Evolutionary conservation across 2,329 filamentous ascomycete species (phyloP).

Genomic region (Colletotrichum euphorbiae): DNA sequence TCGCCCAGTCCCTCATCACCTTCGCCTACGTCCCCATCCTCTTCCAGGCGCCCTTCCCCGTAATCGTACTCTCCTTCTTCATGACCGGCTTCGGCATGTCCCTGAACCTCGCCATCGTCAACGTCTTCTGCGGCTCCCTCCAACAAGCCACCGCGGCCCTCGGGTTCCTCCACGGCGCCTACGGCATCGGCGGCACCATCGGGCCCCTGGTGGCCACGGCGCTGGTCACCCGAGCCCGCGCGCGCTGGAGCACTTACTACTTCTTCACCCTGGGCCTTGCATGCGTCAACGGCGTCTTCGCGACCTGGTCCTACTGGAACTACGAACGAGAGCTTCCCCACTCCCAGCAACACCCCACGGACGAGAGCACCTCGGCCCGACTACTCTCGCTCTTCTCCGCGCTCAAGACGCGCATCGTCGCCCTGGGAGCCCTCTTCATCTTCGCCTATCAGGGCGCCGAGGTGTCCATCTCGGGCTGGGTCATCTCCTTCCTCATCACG

Average conservation of each 20-base stretch:
- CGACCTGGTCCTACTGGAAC: constrained; percentile 75
- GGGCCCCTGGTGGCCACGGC: constrained; percentile 81
- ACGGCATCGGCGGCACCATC: constrained; percentile 73
- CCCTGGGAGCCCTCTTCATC: constrained; percentile 83
- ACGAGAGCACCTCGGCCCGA: constrained; percentile 42
- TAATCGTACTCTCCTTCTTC: constrained; percentile 76
- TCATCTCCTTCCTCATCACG: constrained; percentile 85
- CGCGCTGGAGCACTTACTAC: constrained; percentile 80
- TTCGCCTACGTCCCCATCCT: constrained; percentile 74
- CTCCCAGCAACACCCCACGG: constrained; percentile 38
- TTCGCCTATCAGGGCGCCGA: constrained; percentile 89
- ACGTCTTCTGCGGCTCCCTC: constrained; percentile 69
- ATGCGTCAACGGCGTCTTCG: constrained; percentile 66
- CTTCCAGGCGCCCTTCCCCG: constrained; percentile 75
- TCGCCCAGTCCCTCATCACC: constrained; percentile 67
- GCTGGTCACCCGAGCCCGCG: constrained; percentile 69
- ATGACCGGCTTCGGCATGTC: constrained; percentile 71
- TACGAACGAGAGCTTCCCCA: constrained; percentile 71
- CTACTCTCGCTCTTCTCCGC: constrained; percentile 60
- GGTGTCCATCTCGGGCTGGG: constrained; percentile 87
- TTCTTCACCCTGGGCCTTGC: constrained; percentile 71
- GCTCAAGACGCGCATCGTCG: constrained; percentile 67
- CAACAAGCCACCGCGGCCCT: constrained; percentile 65
- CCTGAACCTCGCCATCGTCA: constrained; percentile 67
- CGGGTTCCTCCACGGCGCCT: constrained; percentile 75